phyloP scores from a whole-genome alignment of 306 rosid genomes.

The Adenanthera pavonina region DNA sequence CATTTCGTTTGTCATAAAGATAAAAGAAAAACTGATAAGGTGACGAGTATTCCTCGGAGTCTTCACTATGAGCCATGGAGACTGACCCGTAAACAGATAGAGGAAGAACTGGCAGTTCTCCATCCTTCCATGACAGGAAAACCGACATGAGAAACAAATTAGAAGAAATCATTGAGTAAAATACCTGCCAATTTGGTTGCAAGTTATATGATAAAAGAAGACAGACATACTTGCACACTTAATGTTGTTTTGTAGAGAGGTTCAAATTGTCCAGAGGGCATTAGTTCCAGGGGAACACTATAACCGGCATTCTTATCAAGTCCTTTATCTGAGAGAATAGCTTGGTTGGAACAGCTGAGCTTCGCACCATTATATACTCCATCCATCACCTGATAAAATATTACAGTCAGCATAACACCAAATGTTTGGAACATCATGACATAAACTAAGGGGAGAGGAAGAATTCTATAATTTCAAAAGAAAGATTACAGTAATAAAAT shows the following conservation, averaged over 20 bases:
- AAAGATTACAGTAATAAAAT: conserved; percentile 13
- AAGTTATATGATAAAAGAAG: conserved; percentile 22
- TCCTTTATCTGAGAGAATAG: conserved; percentile 75
- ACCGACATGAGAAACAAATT: conserved; percentile 21
- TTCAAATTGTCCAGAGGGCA: conserved; percentile 96
- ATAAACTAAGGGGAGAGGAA: not conserved
- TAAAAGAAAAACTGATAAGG: conserved; percentile 91
- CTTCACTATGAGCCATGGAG: conserved; percentile 96
- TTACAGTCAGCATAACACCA: conserved; percentile 23
- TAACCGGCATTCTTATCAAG: conserved; percentile 60
- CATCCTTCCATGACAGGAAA: conserved; percentile 66
- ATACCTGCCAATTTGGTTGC: conserved; percentile 14
- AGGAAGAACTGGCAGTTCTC: conserved; percentile 94
- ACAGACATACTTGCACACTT: conserved; percentile 71
- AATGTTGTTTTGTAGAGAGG: conserved; percentile 82
- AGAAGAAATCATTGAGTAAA: not conserved
- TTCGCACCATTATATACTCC: conserved; percentile 82
- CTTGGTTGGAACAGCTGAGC: conserved; percentile 73
- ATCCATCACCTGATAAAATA: conserved; percentile 70
- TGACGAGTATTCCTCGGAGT: conserved; percentile 85
- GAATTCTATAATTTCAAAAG: conserved; percentile 6
- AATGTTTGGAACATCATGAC: conserved; percentile 23
- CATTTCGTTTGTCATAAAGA: conserved; percentile 87
- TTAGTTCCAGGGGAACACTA: conserved; percentile 80
- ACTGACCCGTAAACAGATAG: conserved; percentile 90